phyloP scores from a whole-genome alignment of 1,284 basidiomycete genomes.

The Apiotrichum sp. region DNA sequence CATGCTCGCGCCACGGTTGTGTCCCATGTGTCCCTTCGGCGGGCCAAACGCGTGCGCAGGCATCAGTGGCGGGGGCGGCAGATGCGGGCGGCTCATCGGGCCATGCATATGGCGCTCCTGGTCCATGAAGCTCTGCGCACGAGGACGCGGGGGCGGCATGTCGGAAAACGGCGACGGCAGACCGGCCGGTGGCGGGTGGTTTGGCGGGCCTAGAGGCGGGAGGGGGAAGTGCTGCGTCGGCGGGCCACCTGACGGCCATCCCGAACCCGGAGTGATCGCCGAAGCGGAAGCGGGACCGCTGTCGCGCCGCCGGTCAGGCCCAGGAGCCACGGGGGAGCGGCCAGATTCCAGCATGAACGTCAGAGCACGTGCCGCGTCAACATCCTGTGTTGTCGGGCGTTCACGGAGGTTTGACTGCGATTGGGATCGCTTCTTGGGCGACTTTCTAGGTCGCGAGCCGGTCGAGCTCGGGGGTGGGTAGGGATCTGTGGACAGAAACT shows the following conservation, averaged over 20 bases:
- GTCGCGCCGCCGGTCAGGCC: background rate
- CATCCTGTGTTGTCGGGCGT: conserved; percentile 35
- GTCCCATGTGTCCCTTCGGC: background rate
- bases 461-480: conserved; percentile 14
- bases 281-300: background rate
- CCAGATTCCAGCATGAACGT: conserved; percentile 37
- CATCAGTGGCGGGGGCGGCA: conserved; percentile 5
- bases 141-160: conserved; percentile 13
- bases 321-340: conserved; percentile 6
- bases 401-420: conserved; percentile 32
- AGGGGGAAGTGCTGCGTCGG: conserved; percentile 8
- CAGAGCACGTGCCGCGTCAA: conserved; percentile 42
- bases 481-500: conserved; percentile 15
- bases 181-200: background rate
- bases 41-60: conserved; percentile 1
- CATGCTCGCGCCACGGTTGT: conserved; percentile 13
- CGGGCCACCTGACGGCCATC: background rate
- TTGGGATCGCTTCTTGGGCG: conserved; percentile 36
- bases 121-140: conserved; percentile 15
- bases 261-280: background rate
- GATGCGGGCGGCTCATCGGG: background rate
- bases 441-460: conserved; percentile 13
- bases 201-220: background rate
- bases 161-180: conserved; percentile 10
- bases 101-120: conserved; percentile 4